These are phyloP conservation scores for Claviceps purpurea DNA, from an alignment of 2,329 filamentous ascomycete genomes.

Conservation along the genomic window DNA sequence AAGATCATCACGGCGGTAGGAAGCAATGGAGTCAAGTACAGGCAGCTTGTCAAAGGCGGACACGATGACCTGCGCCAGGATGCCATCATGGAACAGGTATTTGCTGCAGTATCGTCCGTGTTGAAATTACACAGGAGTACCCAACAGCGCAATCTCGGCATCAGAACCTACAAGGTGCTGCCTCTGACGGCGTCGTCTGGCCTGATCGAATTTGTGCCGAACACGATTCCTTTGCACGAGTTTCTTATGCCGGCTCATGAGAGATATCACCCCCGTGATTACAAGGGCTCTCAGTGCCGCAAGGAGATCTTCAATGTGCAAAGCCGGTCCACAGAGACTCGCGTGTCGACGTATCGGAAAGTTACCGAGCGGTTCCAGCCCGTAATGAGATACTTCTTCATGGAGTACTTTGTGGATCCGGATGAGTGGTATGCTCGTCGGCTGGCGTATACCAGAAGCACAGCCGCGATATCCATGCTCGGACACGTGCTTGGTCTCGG, in stretches of 20 bases:
- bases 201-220: conserved; percentile 91
- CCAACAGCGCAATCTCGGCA: conserved; percentile 74
- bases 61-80: conserved; percentile 95
- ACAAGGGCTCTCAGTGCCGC: conserved; percentile 62
- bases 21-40: conserved; percentile 67
- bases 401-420: conserved; percentile 84
- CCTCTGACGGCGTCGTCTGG: conserved; percentile 75
- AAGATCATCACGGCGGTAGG: conserved; percentile 81
- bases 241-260: conserved; percentile 86
- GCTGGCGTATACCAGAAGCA: conserved; percentile 83
- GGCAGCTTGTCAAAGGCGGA: conserved; percentile 87
- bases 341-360: conserved; percentile 62
- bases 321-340: conserved; percentile 51
- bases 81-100: conserved; percentile 98
- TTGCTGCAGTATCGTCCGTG: conserved; percentile 85
- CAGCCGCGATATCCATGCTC: conserved; percentile 88
- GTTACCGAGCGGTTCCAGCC: conserved; percentile 77
- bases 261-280: conserved; percentile 71
- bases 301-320: conserved; percentile 67
- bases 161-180: conserved; percentile 94
- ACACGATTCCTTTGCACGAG: conserved; percentile 84
- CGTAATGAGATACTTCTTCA: conserved; percentile 93
- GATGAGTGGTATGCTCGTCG: conserved; percentile 92
- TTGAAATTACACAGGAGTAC: conserved; percentile 77
- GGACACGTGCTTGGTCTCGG: conserved; percentile 87